Base-by-base conservation (phyloP, 352 stramenopile species). In the Plasmopara viticola region DNA sequence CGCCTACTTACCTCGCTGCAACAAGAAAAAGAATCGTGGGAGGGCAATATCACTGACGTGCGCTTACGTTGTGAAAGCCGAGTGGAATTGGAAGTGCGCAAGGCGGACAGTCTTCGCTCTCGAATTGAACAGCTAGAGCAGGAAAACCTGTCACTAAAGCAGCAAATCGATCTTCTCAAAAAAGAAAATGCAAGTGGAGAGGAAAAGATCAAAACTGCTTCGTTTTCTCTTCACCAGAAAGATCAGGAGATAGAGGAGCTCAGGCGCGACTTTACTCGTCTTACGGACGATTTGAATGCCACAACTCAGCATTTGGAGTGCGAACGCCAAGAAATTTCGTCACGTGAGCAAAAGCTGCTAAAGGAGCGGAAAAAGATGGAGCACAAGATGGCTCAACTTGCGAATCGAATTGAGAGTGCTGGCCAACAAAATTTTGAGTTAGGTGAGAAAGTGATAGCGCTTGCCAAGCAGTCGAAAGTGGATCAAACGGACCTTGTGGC, bases 401-500 rank as follows among this genome's bases (percentile, higher is more conserved):
- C 87, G 29, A 15, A 55, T 20, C 72, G 76, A 12, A 86, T 90
- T 43, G 76, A 87, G 34, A 64, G 48, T 33, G 70, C 68, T 20
- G 62, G 64, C 0, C 57, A 67, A n/a, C 72, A 65, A 17, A 90
- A 90, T 46, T 53, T 66, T 6, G 66, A 85, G 18, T 47, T 90
- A 0, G 76, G 76, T 15, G 69, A 87, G 30, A 86, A 87, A 34
- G 64, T 90, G 14, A 68, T 84, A 10, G 31, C 47, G 15, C 50
- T 87, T 30, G 70, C 68, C 13, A 68, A 84, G 39, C 70, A 87
- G 45, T 58, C 74, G 13, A 87, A 87, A 48, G 48, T 66, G 5
- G 77, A 87, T 49, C 64, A 85, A 57, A 78, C 70, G 0, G 72
- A 87, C 40, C 53, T 82, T 17, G 60, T 90, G 29, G 79, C 68